These are phyloP conservation scores for Ilyonectria mors-panacis DNA, from an alignment of 2,329 filamentous ascomycete genomes.

Conservation along the genomic window DNA sequence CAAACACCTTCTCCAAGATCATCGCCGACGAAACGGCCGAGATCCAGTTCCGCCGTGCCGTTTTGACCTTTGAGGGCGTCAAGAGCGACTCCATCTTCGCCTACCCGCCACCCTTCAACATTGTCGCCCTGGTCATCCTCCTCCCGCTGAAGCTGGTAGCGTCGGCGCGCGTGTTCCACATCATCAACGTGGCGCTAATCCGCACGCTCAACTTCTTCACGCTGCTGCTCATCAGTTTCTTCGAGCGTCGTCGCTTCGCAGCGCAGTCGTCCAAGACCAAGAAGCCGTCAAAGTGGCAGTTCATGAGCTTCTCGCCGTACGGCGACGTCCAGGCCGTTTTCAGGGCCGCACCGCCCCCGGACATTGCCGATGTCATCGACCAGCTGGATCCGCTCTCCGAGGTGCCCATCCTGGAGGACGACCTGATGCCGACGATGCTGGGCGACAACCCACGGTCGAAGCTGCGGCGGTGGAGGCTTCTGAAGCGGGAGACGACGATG, in stretches of 20 bases:
- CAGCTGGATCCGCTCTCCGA: conserved; percentile 50
- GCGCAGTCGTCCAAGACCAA: conserved; percentile 37
- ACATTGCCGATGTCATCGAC: conserved; percentile 50
- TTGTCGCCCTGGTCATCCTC: conserved; percentile 74
- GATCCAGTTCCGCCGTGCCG: conserved; percentile 79
- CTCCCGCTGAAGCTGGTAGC: conserved; percentile 77
- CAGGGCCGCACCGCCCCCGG: conserved; percentile 68
- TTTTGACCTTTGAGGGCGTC: conserved; percentile 81
- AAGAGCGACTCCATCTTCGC: conserved; percentile 80
- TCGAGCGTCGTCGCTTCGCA: conserved; percentile 72
- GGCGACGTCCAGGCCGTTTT: conserved; percentile 74
- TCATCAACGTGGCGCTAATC: conserved; percentile 77
- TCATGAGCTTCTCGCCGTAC: conserved; percentile 68
- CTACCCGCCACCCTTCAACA: conserved; percentile 79
- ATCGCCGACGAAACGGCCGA: conserved; percentile 79
- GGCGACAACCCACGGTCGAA: conserved; percentile 38
- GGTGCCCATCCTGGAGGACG: conserved; percentile 49
- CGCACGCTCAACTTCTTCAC: conserved; percentile 75
- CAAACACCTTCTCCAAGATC: conserved; percentile 79
- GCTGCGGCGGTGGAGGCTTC: conserved; percentile 27
- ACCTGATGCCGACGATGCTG: conserved; percentile 45
- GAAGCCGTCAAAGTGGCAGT: conserved; percentile 56
- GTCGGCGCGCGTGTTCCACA: conserved; percentile 77
- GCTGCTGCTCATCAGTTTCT: conserved; percentile 71
- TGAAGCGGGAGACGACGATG: conserved; percentile 18